Percentiles rank a stretch among this genome's conserved stretches.
phyloP scores from a whole-genome alignment of 352 stramenopile species.

The Phytophthora sp. region DNA sequence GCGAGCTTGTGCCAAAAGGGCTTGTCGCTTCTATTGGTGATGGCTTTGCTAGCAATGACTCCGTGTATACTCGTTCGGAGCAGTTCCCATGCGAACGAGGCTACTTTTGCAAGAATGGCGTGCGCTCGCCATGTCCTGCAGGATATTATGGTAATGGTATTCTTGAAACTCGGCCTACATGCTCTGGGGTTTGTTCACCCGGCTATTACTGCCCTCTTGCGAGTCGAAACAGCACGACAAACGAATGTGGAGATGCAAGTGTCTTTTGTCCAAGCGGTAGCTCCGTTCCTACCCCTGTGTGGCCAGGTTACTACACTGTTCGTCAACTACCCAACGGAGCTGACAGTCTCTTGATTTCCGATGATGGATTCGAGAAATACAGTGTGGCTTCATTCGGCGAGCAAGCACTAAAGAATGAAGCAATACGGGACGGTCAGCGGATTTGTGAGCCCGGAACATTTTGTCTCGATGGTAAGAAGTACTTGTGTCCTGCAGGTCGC shows the following conservation, averaged over 20 bases:
- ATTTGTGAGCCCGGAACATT: conserved; percentile 74
- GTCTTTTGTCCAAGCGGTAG: conserved; percentile 77
- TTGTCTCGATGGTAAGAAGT: conserved; percentile 57
- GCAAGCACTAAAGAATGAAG: conserved; percentile 31
- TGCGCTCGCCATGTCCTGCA: conserved; percentile 61
- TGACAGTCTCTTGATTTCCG: conserved; percentile 2
- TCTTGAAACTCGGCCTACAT: conserved; percentile 43
- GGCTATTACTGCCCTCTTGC: conserved; percentile 73
- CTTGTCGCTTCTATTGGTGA: conserved; percentile 14
- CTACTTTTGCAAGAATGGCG: conserved; percentile 58
- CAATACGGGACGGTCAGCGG: conserved; percentile 51
- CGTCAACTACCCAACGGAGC: conserved; percentile 5
- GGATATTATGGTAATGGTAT: conserved; percentile 42
- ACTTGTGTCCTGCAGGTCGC: conserved; percentile 64
- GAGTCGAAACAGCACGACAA: conserved; percentile 48
- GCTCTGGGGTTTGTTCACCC: conserved; percentile 47
- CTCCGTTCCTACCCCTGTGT: conserved; percentile 51
- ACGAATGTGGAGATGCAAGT: conserved; percentile 37
- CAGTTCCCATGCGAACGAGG: conserved; percentile 70
- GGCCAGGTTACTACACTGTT: conserved; percentile 70
- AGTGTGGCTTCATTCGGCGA: conserved; percentile 7
- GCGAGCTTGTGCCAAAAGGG: conserved; percentile 31
- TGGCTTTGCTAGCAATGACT: conserved; percentile 16
- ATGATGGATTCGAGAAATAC: conserved; percentile 14
- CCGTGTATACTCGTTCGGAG: conserved; percentile 45